Percentiles rank a stretch among this genome's conserved stretches.
Conservation (phyloP, 768 basidiomycete species). For the Leccinellum albellum region DNA sequence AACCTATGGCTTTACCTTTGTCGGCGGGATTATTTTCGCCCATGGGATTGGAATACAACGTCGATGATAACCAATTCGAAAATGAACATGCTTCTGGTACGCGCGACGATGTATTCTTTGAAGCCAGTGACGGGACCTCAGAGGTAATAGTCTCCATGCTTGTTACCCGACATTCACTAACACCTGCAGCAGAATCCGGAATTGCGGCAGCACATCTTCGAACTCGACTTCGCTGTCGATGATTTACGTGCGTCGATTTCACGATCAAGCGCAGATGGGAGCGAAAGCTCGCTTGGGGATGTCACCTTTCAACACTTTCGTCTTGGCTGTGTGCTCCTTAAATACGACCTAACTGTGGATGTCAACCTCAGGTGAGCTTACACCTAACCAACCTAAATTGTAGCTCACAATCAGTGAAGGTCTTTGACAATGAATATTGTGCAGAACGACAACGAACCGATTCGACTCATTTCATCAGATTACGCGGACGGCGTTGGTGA, state of each 20-base stretch:
- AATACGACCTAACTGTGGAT: constrained; percentile 85
- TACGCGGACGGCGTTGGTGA: constrained; percentile 38
- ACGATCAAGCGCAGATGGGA: constrained; percentile 56
- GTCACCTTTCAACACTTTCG: constrained; percentile 76
- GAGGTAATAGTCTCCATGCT: constrained; percentile 39
- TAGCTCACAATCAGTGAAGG: constrained; percentile 35
- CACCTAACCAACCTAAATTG: background rate
- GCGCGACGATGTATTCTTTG: constrained; percentile 63
- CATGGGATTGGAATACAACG: constrained; percentile 60
- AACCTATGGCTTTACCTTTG: constrained; percentile 44
- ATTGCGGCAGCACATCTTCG: constrained; percentile 61
- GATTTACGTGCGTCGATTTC: constrained; percentile 75
- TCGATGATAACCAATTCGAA: constrained; percentile 56
- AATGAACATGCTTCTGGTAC: constrained; percentile 37
- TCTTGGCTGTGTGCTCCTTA: constrained; percentile 67
- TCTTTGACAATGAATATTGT: constrained; percentile 74
- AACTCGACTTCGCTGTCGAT: constrained; percentile 85
- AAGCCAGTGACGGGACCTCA: constrained; percentile 59
- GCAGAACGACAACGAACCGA: constrained; percentile 48
- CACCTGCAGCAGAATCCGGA: constrained; percentile 28
- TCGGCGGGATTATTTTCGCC: constrained; percentile 54
- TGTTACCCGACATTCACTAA: constrained; percentile 1
- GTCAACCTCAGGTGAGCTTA: constrained; percentile 64
- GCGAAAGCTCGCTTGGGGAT: constrained; percentile 75
- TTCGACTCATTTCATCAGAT: constrained; percentile 65